Percentiles rank a stretch among this genome's conserved stretches.
phyloP scores from a whole-genome alignment of 768 basidiomycete species.

The Chalciporus pseudorubinellus region DNA sequence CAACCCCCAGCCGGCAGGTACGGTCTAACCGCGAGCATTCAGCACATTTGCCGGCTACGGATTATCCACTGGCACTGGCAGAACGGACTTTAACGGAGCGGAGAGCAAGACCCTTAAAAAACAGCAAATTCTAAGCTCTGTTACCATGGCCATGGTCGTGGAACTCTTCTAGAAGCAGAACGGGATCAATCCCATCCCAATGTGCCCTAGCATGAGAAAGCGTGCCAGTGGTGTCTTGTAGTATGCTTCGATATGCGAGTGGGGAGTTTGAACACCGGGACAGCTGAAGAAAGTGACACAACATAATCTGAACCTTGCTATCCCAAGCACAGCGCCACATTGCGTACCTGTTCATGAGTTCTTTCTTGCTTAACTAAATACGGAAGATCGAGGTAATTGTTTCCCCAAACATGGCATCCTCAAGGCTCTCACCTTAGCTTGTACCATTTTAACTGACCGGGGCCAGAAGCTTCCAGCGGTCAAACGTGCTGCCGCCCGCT shows the following conservation, averaged over 20 bases:
- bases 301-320: neutral
- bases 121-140: constrained; percentile 2
- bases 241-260: too few species aligned
- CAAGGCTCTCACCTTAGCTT: neutral
- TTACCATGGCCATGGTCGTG: neutral
- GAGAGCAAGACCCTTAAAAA: constrained; percentile 15
- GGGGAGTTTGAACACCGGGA: too few species aligned
- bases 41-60: constrained; percentile 1
- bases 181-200: neutral
- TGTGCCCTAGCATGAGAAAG: constrained; percentile 19
- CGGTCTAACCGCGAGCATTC: constrained; percentile 15
- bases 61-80: too few species aligned
- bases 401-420: too few species aligned
- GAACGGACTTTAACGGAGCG: too few species aligned
- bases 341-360: neutral
- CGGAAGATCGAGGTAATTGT: neutral
- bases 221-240: neutral
- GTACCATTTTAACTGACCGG: too few species aligned
- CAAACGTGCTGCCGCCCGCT: too few species aligned
- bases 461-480: too few species aligned
- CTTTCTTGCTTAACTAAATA: neutral
- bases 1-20: constrained; percentile 34
- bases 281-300: neutral
- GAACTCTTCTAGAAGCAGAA: constrained; percentile 1
- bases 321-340: neutral